Conservation (phyloP, 139 green algal species). For the Micractinium conductrix region DNA sequence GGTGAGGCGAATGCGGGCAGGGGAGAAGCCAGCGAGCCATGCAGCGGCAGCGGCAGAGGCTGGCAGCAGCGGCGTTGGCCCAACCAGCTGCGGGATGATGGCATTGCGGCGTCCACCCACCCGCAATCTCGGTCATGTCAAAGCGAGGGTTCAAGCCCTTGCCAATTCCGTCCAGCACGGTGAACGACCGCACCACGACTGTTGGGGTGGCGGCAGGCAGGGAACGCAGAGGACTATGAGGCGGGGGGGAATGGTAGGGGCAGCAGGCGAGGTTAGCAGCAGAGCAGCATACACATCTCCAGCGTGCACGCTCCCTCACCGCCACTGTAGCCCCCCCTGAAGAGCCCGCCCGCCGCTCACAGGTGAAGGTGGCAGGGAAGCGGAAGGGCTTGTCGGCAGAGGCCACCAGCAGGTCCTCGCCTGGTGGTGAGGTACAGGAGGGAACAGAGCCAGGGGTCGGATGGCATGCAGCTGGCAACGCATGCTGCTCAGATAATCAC, state of each 20-base stretch:
- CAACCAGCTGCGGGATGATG: too few relatives aligned
- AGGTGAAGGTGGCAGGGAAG: constrained; percentile 98
- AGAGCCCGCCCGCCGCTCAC: too few relatives aligned
- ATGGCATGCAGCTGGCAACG: neutral
- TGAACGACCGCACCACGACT: constrained; percentile 92
- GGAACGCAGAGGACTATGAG: too few relatives aligned
- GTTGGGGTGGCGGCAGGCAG: constrained; percentile 92
- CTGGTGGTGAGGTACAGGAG: constrained; percentile 23
- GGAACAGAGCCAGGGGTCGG: neutral
- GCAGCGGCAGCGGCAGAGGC: neutral
- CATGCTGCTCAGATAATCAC: too few relatives aligned
- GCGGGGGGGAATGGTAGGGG: too few relatives aligned
- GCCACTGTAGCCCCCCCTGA: too few relatives aligned
- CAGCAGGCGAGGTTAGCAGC: too few relatives aligned
- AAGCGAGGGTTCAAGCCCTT: constrained; percentile 95
- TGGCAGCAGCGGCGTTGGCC: neutral
- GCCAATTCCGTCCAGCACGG: constrained; percentile 98
- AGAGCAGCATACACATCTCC: too few relatives aligned
- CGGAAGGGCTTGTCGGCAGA: constrained; percentile 97
- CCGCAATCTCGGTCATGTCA: constrained; percentile 97
- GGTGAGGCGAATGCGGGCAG: neutral
- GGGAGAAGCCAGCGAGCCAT: neutral
- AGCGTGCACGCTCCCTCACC: too few relatives aligned
- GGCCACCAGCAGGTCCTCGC: constrained; percentile 96
- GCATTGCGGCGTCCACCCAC: neutral